Conservation (phyloP, 495 filamentous ascomycete species). For the Penicillium roqueforti region DNA sequence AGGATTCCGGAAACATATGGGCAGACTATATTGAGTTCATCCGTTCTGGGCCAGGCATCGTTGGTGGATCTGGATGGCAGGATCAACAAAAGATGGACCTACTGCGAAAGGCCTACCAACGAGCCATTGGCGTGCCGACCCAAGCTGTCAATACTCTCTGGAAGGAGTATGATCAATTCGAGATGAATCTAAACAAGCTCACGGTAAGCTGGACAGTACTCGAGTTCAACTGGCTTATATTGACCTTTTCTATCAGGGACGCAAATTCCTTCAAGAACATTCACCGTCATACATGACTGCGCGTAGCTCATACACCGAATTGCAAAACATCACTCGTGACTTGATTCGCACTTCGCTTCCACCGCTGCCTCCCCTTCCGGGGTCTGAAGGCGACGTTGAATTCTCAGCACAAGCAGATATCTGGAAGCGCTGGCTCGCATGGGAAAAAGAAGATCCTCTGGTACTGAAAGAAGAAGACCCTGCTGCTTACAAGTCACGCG, state of each 20-base stretch:
- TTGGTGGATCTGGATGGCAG: slow-evolving; percentile 86
- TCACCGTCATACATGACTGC: slow-evolving; percentile 93
- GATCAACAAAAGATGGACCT: slow-evolving; percentile 97
- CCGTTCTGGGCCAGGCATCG: slow-evolving; percentile 73
- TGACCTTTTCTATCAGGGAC: slow-evolving; percentile 53
- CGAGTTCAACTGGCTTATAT: slow-evolving; percentile 13
- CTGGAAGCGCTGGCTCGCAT: slow-evolving; percentile 90
- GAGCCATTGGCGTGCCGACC: slow-evolving; percentile 78
- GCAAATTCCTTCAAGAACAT: slow-evolving; percentile 87
- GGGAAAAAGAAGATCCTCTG: slow-evolving; percentile 90
- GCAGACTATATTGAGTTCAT: slow-evolving; percentile 89
- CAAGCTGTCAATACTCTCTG: slow-evolving; percentile 75
- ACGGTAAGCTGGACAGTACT: slow-evolving; percentile 48
- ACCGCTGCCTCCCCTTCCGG: slow-evolving; percentile 71
- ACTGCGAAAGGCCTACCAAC: slow-evolving; percentile 85
- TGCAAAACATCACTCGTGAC: slow-evolving; percentile 79
- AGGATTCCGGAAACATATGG: slow-evolving; percentile 88
- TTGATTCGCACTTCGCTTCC: slow-evolving; percentile 75
- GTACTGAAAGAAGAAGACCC: slow-evolving; percentile 76
- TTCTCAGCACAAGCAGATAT: slow-evolving; percentile 81
- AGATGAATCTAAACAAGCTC: slow-evolving; percentile 85
- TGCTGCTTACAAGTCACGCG: slow-evolving; percentile 64
- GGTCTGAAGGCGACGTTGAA: slow-evolving; percentile 82
- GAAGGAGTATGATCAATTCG: slow-evolving; percentile 97
- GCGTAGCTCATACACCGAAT: slow-evolving; percentile 72